Evolutionary conservation across 225 moss, liverwort and hornwort genomes (phyloP).

Genomic region (Pseudisothecium myosuroides): DNA sequence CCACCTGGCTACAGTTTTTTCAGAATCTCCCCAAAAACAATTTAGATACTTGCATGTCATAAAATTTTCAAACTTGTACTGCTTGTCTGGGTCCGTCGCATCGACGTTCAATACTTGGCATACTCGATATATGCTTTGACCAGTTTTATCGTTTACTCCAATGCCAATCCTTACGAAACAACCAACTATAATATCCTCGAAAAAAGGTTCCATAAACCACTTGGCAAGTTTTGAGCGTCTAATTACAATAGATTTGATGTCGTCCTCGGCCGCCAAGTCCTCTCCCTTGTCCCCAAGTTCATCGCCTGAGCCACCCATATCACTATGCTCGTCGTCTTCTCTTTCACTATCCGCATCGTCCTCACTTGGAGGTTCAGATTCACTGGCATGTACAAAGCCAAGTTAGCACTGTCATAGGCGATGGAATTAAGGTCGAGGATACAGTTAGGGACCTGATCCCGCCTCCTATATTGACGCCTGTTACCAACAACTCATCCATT

Average conservation of each 20-base stretch:
- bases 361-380: slow-evolving; percentile 71
- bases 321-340: slow-evolving; percentile 82
- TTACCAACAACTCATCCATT: background rate
- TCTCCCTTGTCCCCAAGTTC: slow-evolving; percentile 62
- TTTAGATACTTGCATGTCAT: slow-evolving; percentile 85
- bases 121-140: slow-evolving; percentile 85
- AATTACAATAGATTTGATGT: slow-evolving; percentile 77
- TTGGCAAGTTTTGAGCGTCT: slow-evolving; percentile 92
- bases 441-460: background rate
- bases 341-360: slow-evolving; percentile 84
- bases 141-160: slow-evolving; percentile 42
- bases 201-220: slow-evolving; percentile 99
- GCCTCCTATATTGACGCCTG: background rate
- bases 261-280: slow-evolving; percentile 46
- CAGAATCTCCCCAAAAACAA: slow-evolving; percentile 71
- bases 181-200: slow-evolving; percentile 37
- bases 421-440: background rate
- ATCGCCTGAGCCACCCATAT: slow-evolving; percentile 63
- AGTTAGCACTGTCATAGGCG: background rate
- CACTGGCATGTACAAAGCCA: slow-evolving; percentile 30
- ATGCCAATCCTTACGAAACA: slow-evolving; percentile 86
- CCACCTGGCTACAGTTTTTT: slow-evolving; percentile 52
- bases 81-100: slow-evolving; percentile 81
- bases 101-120: slow-evolving; percentile 93
- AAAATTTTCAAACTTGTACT: slow-evolving; percentile 94